A percentile compares a stretch with the other conserved stretches of the same genome.
These are phyloP conservation scores for Ichthyophthirius multifiliis DNA, from an alignment of 169 alveolate genomes.

Conservation along the genomic window DNA sequence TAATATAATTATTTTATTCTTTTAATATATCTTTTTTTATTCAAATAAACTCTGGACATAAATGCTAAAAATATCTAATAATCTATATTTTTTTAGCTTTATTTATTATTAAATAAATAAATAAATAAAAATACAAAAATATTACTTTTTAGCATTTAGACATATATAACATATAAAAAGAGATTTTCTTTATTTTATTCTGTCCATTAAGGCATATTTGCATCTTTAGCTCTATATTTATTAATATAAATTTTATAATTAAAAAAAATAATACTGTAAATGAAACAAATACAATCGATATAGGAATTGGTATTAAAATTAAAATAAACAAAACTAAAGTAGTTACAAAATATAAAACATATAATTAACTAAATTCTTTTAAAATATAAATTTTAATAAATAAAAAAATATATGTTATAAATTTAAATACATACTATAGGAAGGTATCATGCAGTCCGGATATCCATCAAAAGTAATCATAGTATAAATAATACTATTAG, in stretches of 20 bases:
- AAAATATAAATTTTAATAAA: not conserved
- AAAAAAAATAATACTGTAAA: conserved; percentile 7
- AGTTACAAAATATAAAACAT: conserved; percentile 17
- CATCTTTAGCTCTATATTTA: not conserved
- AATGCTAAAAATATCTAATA: not conserved
- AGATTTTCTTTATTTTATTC: conserved; percentile 11
- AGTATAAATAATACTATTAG: conserved; percentile 1
- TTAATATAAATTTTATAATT: not conserved
- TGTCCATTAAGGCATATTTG: conserved; percentile 6
- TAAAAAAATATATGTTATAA: too few relatives aligned
- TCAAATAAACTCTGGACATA: not conserved
- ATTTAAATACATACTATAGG: not conserved
- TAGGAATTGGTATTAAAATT: conserved; percentile 47
- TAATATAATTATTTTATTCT: not conserved
- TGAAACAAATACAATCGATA: conserved; percentile 44
- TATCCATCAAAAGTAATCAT: conserved; percentile 13
- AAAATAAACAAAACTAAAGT: conserved; percentile 18
- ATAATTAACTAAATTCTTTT: not conserved
- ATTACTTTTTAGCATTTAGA: not conserved
- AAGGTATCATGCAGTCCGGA: conserved; percentile 5
- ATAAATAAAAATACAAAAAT: not conserved
- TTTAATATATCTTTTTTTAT: not conserved
- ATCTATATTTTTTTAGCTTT: not conserved
- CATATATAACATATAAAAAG: not conserved
- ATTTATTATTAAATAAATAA: not conserved